phyloP scores from a whole-genome alignment of 345 rosid species.

The Microthlaspi erraticum region DNA sequence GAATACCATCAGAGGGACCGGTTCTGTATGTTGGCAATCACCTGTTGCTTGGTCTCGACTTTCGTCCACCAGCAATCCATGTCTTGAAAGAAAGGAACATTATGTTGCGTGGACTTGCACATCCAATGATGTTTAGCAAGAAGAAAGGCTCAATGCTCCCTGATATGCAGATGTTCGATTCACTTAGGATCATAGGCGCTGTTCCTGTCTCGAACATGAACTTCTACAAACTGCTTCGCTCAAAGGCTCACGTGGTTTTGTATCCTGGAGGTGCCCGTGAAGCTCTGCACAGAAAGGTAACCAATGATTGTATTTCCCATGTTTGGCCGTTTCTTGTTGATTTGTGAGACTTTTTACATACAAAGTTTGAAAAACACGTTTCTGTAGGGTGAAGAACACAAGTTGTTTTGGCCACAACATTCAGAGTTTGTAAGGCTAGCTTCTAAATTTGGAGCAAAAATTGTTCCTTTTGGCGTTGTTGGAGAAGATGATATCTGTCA shows the following conservation, averaged over 20 bases:
- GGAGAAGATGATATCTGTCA: conserved; percentile 82
- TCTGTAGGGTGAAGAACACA: conserved; percentile 73
- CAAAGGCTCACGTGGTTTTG: conserved; percentile 65
- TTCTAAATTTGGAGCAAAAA: no score
- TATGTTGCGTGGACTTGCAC: conserved; percentile 68
- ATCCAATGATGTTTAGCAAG: conserved; percentile 59
- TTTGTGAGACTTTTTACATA: not conserved
- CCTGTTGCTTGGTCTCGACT: conserved; percentile 68
- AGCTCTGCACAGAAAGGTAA: conserved; percentile 71
- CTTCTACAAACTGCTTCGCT: conserved; percentile 64
- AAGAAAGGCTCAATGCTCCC: conserved; percentile 47
- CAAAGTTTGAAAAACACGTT: conserved; percentile 2
- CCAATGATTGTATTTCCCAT: conserved; percentile 22
- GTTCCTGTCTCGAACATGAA: conserved; percentile 65
- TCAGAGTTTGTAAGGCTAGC: no score
- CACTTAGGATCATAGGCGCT: conserved; percentile 57
- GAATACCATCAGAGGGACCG: conserved; percentile 84
- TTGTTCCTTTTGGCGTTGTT: conserved; percentile 59
- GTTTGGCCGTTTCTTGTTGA: no score
- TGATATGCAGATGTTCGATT: conserved; percentile 50
- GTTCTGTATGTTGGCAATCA: conserved; percentile 78
- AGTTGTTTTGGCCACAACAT: conserved; percentile 78
- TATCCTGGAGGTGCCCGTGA: conserved; percentile 86
- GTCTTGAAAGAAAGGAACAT: conserved; percentile 61
- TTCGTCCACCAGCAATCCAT: conserved; percentile 51